Evolutionary conservation across 306 rosid genomes (phyloP), one percentile per base, ranked within the genome.

Genomic region (Myrica gale): DNA sequence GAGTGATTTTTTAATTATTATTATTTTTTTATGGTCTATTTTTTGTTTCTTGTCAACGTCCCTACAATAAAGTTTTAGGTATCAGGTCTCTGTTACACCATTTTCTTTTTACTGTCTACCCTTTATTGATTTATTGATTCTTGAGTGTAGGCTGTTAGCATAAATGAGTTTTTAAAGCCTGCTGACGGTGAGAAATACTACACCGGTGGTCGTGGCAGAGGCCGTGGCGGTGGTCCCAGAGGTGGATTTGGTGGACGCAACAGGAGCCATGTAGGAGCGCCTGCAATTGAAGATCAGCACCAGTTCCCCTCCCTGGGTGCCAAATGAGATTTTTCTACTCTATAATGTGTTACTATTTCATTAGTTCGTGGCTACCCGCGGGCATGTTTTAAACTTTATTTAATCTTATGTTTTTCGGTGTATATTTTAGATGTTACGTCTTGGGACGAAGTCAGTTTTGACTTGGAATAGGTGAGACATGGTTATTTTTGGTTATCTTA

Each of bases 101-200:
- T 32, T 32, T 32, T n/a, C n/a, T 32, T 32, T 32, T 32, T 2
- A 32, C 37, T 32, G 37, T 32, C 37, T 9, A 16, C 50, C 9
- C n/a, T 43, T 17, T 41, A 75, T 78, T 51, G 63, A 9, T 11
- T 50, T 12, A 42, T 48, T 65, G 17, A 19, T 76, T 3, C 65
- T 73, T 74, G 53, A 57, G 32, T 84, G 81, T 72, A 96, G 98
- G 76, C 93, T 78, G 93, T 92, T 26, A 90, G 91, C 85, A 96
- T 90, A 70, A 96, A 86, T 1, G 97, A 92, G 89, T 92, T 96
- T 71, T 91, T 96, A 87, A 96, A 96, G 93, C 97, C 93, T 10
- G 84, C 92, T 76, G 97, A 89, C 53, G 99, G 99, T 4, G 96
- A 90, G 85, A 79, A 77, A 79, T 74, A 61, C 86, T 82, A 85